Base-by-base conservation (phyloP, 2,329 filamentous ascomycete species). In the Shiraia sp. region DNA sequence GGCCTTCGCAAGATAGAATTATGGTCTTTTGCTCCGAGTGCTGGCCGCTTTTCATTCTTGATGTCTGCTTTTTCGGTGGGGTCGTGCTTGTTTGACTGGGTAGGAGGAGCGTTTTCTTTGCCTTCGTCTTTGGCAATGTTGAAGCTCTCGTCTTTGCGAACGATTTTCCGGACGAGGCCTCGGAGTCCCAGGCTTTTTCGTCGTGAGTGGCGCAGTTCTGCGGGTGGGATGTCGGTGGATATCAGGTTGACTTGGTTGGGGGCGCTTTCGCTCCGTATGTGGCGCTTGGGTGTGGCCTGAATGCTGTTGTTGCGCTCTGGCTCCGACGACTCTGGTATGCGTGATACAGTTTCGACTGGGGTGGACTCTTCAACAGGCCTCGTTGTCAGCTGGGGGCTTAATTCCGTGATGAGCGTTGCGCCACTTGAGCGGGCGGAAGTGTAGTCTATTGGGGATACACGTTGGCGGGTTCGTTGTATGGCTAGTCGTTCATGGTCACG, bases 401-500 rank as follows among this genome's bases (percentile, higher is more conserved):
- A 32, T 39, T 62, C 59, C 14, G 57, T 55, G 30, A 61, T 61
- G 40, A 68, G 57, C 9, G 65, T 68, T 19, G 62, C 57, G 33
- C 56, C 58, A 42, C 65, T 68, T 25, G 57, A 64, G 16, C 63
- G 51, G 9, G 62, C 63, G 7, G 58, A 61, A 9, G 45, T 50
- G 34, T 51, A 49, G 1, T 66, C 65, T 9, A 48, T 41, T 2
- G 52, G 55, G 1, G 56, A 40, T 6, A 51, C 50, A 1, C 56
- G 47, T 3, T 57, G 49, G 4, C 57, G 55, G 8, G 59, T 42
- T 9, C 57, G 52, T 19, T 63, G 56, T 9, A 45, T 43, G 0
- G 57, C 57, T 7, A 63, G 51, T 12, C 60, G 53, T 37, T 66
- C 65, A 33, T 61, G 65, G 30, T 67, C 61, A 15, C 55, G 49